Conservation (phyloP, 345 rosid genomes). For the Mangifera indica region DNA sequence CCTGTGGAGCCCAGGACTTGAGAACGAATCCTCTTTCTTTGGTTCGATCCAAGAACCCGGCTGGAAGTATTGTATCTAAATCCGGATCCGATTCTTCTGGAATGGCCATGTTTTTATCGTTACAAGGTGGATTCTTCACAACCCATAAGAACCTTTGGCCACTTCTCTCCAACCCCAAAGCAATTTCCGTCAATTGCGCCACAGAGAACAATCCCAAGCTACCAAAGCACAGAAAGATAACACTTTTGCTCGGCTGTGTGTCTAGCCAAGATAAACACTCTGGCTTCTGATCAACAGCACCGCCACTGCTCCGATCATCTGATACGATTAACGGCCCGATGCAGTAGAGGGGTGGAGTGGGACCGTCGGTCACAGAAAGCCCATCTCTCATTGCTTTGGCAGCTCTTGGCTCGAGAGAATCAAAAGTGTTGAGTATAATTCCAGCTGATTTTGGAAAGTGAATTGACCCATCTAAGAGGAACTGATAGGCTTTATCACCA, state of each 20-base stretch:
- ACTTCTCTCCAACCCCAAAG: slow-evolving; percentile 48
- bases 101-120: too few relatives aligned
- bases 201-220: slow-evolving; percentile 48
- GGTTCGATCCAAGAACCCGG: slow-evolving; percentile 40
- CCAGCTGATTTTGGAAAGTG: slow-evolving; percentile 36
- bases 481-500: slow-evolving; percentile 25
- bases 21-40: slow-evolving; percentile 44
- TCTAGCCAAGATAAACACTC: slow-evolving; percentile 21
- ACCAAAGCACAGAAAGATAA: slow-evolving; percentile 58
- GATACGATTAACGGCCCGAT: slow-evolving; percentile 51
- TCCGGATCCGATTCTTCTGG: slow-evolving; percentile 16
- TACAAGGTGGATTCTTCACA: slow-evolving; percentile 39
- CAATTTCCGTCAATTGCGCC: slow-evolving; percentile 37
- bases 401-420: slow-evolving; percentile 29
- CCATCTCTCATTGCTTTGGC: slow-evolving; percentile 42
- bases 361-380: slow-evolving; percentile 21
- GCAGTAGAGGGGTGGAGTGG: slow-evolving; percentile 47
- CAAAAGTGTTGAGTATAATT: slow-evolving; percentile 52
- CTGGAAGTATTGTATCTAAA: slow-evolving; percentile 29
- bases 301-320: neutral
- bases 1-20: slow-evolving; percentile 64
- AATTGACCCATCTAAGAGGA: slow-evolving; percentile 13
- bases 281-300: neutral
- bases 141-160: slow-evolving; percentile 54
- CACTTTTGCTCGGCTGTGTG: slow-evolving; percentile 11